Conservation (phyloP, 257 asterid species). For the Rehmannia glutinosa region DNA sequence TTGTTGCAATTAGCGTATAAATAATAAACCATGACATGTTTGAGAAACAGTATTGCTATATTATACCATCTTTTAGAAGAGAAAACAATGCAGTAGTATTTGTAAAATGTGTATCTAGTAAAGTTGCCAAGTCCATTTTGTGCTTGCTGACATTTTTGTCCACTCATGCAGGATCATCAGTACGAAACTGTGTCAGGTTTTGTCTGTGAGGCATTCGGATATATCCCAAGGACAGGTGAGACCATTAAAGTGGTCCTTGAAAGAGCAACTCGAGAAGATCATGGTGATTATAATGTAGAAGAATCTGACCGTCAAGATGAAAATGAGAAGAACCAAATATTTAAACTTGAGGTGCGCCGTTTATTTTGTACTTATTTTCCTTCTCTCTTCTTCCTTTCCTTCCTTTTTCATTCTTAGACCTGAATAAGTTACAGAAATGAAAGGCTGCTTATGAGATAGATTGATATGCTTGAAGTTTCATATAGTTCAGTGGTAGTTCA, state of each 20-base stretch:
- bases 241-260: slow-evolving; percentile 80
- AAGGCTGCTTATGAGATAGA: too few species aligned
- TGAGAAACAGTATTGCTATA: neutral
- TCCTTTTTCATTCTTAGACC: neutral
- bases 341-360: slow-evolving; percentile 79
- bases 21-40: neutral
- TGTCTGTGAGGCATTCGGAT: slow-evolving; percentile 97
- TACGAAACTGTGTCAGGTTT: slow-evolving; percentile 97
- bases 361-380: neutral
- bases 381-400: neutral
- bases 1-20: neutral
- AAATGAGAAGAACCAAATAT: slow-evolving; percentile 60
- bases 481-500: too few species aligned
- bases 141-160: slow-evolving; percentile 14
- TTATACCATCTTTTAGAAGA: neutral
- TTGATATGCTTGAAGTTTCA: too few species aligned
- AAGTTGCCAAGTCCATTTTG: neutral
- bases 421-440: neutral
- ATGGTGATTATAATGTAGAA: slow-evolving; percentile 45
- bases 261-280: slow-evolving; percentile 66
- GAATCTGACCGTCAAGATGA: slow-evolving; percentile 65
- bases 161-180: slow-evolving; percentile 75
- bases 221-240: slow-evolving; percentile 96
- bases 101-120: neutral
- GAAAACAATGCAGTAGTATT: neutral